Base-by-base conservation (phyloP, 2,329 filamentous ascomycete species). In the Phyllosticta citrichinensis region DNA sequence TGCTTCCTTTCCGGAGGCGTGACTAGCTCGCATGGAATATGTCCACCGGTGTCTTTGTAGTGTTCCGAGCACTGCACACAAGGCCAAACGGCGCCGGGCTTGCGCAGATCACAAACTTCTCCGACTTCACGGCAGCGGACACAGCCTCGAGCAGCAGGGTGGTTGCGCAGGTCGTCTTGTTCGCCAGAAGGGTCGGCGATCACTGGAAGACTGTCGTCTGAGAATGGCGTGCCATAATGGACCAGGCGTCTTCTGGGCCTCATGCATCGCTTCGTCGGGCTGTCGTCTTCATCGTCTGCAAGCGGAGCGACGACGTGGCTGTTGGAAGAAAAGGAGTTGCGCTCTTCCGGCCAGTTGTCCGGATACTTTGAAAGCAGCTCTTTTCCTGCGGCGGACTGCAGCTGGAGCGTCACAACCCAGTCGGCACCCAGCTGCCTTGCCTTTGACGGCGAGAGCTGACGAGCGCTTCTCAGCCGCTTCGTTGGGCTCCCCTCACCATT, bases 121-220 rank as follows among this genome's bases (percentile, higher is more conserved):
- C 25, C 65, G 30, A 62, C 58, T 60, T 12, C 9, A 4, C 58
- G 47, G 60, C 76, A 78, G 3, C 63, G 57, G 24, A 64, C 63
- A 62, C 75, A 77, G 3, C 71, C 73, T 51, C 71, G 68, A 11
- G 69, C 67, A 4, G 54, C 66, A 5, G 74, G 72, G 27, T 73
- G 64, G 1, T 72, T 70, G 4, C 69, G 70, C 1, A 74, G 57
- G 40, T 72, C 71, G n/a, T 69, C 63, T 0, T 66, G 5, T 14
- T 66, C 19, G 19, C 57, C 57, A 0, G 33, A 10, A 3, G 71
- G 70, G 58, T 73, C 70, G 8, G 64, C 57, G 17, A 73, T 64
- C 0, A 65, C 63, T 14, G 27, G 56, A 25, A 56, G 56, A 40
- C 50, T 52, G 4, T 61, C 54, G 22, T 52, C 35, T 11, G 5